phyloP scores from a whole-genome alignment of 805 yeast species.

The Candida xyloterini region DNA sequence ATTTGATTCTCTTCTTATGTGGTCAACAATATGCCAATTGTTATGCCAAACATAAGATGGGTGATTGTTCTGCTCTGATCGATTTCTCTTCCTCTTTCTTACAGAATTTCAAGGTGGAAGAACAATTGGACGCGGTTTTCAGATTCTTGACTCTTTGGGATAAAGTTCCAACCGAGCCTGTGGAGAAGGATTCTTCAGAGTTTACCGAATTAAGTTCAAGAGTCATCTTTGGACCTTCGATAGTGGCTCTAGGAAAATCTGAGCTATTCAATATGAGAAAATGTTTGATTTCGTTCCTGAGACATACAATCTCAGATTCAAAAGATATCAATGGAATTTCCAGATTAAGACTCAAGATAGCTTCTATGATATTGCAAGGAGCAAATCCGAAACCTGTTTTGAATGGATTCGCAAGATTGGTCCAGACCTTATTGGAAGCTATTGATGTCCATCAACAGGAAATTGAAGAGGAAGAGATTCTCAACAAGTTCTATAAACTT shows the following conservation, averaged over 20 bases:
- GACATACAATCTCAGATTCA: slow-evolving; percentile 44
- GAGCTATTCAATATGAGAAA: slow-evolving; percentile 50
- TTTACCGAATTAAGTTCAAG: slow-evolving; percentile 43
- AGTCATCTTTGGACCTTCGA: slow-evolving; percentile 61
- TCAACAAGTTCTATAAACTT: slow-evolving; percentile 47
- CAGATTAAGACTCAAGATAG: slow-evolving; percentile 40
- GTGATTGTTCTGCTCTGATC: slow-evolving; percentile 63
- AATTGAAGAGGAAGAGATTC: slow-evolving; percentile 34
- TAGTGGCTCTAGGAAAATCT: slow-evolving; percentile 46
- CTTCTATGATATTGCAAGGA: slow-evolving; percentile 33
- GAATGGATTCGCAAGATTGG: slow-evolving; percentile 27
- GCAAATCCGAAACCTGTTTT: slow-evolving; percentile 23
- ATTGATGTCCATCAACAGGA: slow-evolving; percentile 35
- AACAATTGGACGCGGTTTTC: slow-evolving; percentile 57
- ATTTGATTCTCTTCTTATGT: slow-evolving; percentile 70
- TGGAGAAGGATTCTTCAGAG: slow-evolving; percentile 37
- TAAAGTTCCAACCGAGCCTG: slow-evolving; percentile 40
- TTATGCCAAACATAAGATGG: slow-evolving; percentile 50
- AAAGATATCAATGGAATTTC: slow-evolving; percentile 40
- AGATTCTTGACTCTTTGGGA: slow-evolving; percentile 53
- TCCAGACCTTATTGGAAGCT: slow-evolving; percentile 36
- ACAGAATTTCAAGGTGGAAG: slow-evolving; percentile 62
- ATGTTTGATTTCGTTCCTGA: slow-evolving; percentile 54
- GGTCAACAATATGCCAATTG: slow-evolving; percentile 72
- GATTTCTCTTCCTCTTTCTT: slow-evolving; percentile 74